A percentile compares a stretch with the other conserved stretches of the same genome.
phyloP scores from a whole-genome alignment of 73 alveolate species.

The Paramecium bursaria region DNA sequence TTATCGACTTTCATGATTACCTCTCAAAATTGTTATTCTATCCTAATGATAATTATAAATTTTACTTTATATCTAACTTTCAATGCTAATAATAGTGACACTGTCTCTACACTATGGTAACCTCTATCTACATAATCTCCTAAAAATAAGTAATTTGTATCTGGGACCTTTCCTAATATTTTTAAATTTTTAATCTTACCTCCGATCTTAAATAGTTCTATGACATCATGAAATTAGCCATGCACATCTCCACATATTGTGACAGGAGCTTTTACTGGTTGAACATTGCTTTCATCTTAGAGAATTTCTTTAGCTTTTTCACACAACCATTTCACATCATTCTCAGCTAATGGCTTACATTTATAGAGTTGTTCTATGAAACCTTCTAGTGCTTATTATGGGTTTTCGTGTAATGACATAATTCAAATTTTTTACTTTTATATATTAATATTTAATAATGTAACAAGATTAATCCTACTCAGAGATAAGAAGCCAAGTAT shows the following conservation, averaged over 20 bases:
- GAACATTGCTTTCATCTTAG: slow-evolving; percentile 87
- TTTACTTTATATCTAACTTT: slow-evolving; percentile 81
- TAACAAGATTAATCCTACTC: too few relatives aligned
- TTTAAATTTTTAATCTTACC: slow-evolving; percentile 67
- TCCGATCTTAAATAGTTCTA: slow-evolving; percentile 87
- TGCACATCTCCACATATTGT: slow-evolving; percentile 95
- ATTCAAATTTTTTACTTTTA: too few relatives aligned
- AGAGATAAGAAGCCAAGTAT: too few relatives aligned
- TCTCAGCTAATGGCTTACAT: slow-evolving; percentile 84
- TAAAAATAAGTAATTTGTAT: slow-evolving; percentile 82
- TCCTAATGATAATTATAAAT: slow-evolving; percentile 27
- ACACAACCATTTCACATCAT: slow-evolving; percentile 89
- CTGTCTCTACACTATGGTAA: slow-evolving; percentile 81
- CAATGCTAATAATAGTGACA: slow-evolving; percentile 77
- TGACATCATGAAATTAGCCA: slow-evolving; percentile 93
- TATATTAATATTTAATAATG: too few relatives aligned
- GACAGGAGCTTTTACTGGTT: slow-evolving; percentile 86
- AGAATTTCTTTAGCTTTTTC: slow-evolving; percentile 97
- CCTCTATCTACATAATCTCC: slow-evolving; percentile 90
- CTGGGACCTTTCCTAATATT: slow-evolving; percentile 81
- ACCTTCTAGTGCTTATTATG: slow-evolving; percentile 61
- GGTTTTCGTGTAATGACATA: slow-evolving; percentile 46
- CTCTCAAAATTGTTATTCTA: slow-evolving; percentile 81
- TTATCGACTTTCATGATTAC: slow-evolving; percentile 83
- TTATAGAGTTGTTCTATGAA: slow-evolving; percentile 64